These are phyloP conservation scores for Arthrobotrys sphaeroides DNA, from an alignment of 2,329 filamentous ascomycete species.

Conservation along the genomic window DNA sequence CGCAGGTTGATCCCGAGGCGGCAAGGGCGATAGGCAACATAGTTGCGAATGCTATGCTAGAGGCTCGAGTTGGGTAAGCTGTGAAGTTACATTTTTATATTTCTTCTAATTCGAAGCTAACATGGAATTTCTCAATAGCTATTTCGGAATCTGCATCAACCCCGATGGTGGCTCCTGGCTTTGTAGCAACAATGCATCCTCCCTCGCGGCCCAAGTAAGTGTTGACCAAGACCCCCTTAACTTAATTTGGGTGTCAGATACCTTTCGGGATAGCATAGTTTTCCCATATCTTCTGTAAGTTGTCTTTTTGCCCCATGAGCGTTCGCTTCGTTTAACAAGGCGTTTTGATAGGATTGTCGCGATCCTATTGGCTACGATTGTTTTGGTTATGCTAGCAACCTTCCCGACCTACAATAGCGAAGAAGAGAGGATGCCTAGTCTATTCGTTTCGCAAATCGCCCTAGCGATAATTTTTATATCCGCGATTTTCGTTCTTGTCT, in stretches of 20 bases:
- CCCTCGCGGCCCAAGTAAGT: slow-evolving; percentile 85
- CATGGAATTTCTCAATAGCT: slow-evolving; percentile 61
- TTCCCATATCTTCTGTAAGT: slow-evolving; percentile 94
- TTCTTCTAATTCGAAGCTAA: not conserved
- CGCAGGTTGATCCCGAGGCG: slow-evolving; percentile 90
- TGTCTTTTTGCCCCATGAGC: not conserved
- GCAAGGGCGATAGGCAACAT: slow-evolving; percentile 88
- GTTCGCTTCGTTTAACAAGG: not conserved
- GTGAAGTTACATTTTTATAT: not conserved
- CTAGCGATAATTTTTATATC: slow-evolving; percentile 88
- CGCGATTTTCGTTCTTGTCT: slow-evolving; percentile 77
- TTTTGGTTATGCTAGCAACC: slow-evolving; percentile 91
- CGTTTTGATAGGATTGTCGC: slow-evolving; percentile 79
- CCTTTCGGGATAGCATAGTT: slow-evolving; percentile 98
- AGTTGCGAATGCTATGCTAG: slow-evolving; percentile 81
- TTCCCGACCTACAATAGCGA: slow-evolving; percentile 99
- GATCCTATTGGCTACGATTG: slow-evolving; percentile 95
- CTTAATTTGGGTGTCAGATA: slow-evolving; percentile 93
- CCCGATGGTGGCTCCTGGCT: slow-evolving; percentile 89
- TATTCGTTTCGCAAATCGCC: slow-evolving; percentile 90
- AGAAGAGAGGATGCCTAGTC: slow-evolving; percentile 83
- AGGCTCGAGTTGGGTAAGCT: slow-evolving; percentile 79
- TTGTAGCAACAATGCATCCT: slow-evolving; percentile 96
- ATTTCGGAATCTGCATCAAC: slow-evolving; percentile 97
- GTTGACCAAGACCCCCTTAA: slow-evolving; percentile 96